These are phyloP conservation scores for Geranium incanum DNA, from an alignment of 441 rosid species.

Conservation along the genomic window DNA sequence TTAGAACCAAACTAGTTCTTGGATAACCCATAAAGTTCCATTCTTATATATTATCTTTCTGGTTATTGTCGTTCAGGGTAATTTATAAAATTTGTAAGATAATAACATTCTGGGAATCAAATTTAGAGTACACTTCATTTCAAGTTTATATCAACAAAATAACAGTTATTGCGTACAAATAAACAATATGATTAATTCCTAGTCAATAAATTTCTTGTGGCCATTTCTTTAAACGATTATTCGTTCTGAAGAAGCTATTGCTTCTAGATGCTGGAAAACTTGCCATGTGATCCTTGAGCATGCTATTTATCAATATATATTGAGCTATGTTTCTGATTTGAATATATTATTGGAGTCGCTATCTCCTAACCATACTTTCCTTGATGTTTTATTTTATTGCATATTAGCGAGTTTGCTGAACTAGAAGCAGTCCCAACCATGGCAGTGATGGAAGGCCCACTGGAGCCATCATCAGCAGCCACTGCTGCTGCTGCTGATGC, in stretches of 20 bases:
- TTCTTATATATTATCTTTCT: background rate
- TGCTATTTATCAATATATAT: background rate
- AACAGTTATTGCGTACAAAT: no score
- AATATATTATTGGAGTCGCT: background rate
- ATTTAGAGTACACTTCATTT: no score
- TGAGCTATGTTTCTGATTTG: background rate
- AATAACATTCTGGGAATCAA: background rate
- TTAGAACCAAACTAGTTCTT: background rate
- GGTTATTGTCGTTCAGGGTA: background rate
- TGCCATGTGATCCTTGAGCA: background rate
- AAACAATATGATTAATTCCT: no score
- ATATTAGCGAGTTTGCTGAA: slow-evolving; percentile 59
- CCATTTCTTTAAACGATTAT: no score
- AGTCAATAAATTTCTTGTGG: no score
- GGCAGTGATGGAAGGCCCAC: slow-evolving; percentile 49
- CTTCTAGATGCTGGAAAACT: no score
- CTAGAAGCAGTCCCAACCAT: slow-evolving; percentile 56
- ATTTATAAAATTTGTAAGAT: background rate
- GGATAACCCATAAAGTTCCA: background rate
- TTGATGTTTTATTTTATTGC: background rate
- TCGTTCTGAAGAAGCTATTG: no score
- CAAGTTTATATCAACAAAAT: no score
- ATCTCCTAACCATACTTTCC: background rate
- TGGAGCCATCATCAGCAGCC: slow-evolving; percentile 46
- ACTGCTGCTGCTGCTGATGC: slow-evolving; percentile 40